phyloP scores from a whole-genome alignment of 352 stramenopile species.

The Phytophthora pinifolia region DNA sequence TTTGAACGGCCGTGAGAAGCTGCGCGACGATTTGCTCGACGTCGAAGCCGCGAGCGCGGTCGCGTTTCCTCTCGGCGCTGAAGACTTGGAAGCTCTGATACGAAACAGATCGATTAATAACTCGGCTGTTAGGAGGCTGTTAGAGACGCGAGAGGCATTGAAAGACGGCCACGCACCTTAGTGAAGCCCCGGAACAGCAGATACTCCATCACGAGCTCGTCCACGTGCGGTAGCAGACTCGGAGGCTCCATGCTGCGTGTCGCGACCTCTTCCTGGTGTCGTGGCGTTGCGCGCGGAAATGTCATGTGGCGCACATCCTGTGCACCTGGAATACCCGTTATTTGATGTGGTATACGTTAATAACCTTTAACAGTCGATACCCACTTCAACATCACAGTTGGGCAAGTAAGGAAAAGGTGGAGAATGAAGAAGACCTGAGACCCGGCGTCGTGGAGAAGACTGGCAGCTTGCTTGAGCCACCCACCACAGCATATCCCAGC shows the following conservation, averaged over 20 bases:
- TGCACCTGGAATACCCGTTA: background rate
- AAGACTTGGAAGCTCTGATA: constrained; percentile 78
- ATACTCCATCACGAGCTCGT: constrained; percentile 88
- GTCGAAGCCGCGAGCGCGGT: constrained; percentile 72
- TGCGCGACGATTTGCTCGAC: constrained; percentile 78
- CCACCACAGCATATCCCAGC: background rate
- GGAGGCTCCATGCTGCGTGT: constrained; percentile 32
- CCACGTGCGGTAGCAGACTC: constrained; percentile 69
- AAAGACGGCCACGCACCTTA: constrained; percentile 34
- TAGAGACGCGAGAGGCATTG: background rate
- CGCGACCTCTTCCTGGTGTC: constrained; percentile 9
- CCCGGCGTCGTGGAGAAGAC: constrained; percentile 11
- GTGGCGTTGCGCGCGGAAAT: constrained; percentile 16
- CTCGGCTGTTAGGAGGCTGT: constrained; percentile 1
- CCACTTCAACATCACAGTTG: constrained; percentile 27
- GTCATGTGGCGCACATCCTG: background rate
- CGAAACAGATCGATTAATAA: constrained; percentile 8
- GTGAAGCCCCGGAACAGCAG: constrained; percentile 85
- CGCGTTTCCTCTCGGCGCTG: constrained; percentile 66
- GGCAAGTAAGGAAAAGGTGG: constrained; percentile 28
- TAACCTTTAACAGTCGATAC: background rate
- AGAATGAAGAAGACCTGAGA: constrained; percentile 21
- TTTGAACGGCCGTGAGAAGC: constrained; percentile 61
- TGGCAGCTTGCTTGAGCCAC: constrained; percentile 7
- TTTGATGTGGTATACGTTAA: background rate